Base-by-base conservation (phyloP, 2,329 filamentous ascomycete species). In the Eurotiales sp. region DNA sequence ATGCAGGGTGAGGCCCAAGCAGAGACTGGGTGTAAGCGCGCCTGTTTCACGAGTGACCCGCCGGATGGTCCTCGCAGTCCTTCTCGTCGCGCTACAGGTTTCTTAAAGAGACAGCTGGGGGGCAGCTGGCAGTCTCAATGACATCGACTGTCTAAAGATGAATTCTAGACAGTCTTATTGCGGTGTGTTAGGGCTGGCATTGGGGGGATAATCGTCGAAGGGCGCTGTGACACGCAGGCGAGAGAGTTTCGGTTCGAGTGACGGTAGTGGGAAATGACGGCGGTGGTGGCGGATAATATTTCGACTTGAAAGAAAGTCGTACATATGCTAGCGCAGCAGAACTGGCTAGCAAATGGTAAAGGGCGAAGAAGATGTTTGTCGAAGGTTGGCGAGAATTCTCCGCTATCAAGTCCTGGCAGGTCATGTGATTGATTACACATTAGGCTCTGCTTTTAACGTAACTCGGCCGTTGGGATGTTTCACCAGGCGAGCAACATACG, bases 221-320 rank as follows among this genome's bases (percentile, higher is more conserved):
- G 3, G 39, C 4, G 36, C 3, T 14, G 29, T 32, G 29, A 32
- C 29, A 32, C 10, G 29, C 12, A 32, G 29, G 29, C 29, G 15
- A 48, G 34, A 32, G 29, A n/a, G n/a, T n/a, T n/a, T n/a, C n/a
- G n/a, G n/a, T 15, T 27, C 32, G 30, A 22, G 46, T 19, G n/a
- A 23, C 15, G 37, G 27, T 43, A 30, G 11, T 3, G 27, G 4
- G 2, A 27, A 22, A 39, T 50, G 46, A 29, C 30, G 46, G 39
- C 32, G 47, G 47, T 34, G 39, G 47, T 17, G 42, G 42, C 39
- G 27, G 37, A 43, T 50, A 50, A 23, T 21, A 50, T 19, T 27
- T 37, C 21, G 39, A 27, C 34, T 36, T 47, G 45, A 39, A n/a
- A n/a, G n/a, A n/a, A n/a, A n/a, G n/a, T n/a, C n/a, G n/a, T n/a